Evolutionary conservation across 306 rosid species (phyloP), one percentile per base, ranked within the genome.

Genomic region (Castanopsis chinensis): DNA sequence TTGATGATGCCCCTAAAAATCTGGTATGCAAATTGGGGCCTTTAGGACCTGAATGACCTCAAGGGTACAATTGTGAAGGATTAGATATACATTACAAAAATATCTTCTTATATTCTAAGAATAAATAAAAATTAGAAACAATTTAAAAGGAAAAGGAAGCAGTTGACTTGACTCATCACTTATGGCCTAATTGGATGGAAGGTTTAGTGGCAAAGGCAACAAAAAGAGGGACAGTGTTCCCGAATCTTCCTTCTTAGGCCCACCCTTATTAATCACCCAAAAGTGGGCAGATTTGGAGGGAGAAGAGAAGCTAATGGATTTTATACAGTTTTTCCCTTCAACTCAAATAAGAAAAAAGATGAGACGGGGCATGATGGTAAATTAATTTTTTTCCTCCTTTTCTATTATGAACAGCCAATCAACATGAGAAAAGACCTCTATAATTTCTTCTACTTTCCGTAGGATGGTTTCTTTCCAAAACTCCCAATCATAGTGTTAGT

Each of bases 1-100:
- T 87, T 77, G 88, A 84, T 83, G 84, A 88, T 64, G 97, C 99
- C 76, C 99, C 97, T 33, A 87, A 86, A 85, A 80, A 87, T 86
- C 64, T 94, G 99, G 99, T 94, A 92, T 80, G 65, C 5, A 59
- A 59, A 59, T 23, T 59, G 32, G 65, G 65, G 32, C 17, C 13
- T 4, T 20, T 9, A 10, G 32, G 65, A 59, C 65, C 23, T 59
- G 6, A 59, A 23, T 23, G 27, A 27, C 6, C 65, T 21, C 53
- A 23, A 57, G 23, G 13, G 65, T 11, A 20, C 65, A 59, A 23
- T 7, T 23, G 65, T n/a, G 17, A 23, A 20, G 65, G 6, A 59
- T 59, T 59, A 20, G 65, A 23, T 59, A 21, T 20, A 21, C 15
- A 21, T 58, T n/a, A 10, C 23, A 58, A 58, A 23, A 58, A 15